Conservation (phyloP, 2,329 filamentous ascomycete species). For the Colletotrichum euphorbiae region DNA sequence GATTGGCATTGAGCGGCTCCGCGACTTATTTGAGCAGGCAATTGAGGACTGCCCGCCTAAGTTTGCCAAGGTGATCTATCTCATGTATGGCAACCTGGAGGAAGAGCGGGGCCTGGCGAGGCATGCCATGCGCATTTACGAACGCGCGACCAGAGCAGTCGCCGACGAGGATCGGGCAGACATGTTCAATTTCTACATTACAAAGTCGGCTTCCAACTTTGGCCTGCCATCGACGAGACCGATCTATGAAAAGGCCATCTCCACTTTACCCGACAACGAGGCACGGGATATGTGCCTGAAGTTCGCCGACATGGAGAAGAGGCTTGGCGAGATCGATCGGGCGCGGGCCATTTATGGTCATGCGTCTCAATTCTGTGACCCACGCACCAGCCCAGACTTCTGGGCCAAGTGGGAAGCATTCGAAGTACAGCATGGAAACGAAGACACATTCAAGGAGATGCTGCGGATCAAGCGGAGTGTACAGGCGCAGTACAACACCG, state of each 20-base stretch:
- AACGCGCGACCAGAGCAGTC: constrained; percentile 93
- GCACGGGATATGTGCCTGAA: constrained; percentile 99
- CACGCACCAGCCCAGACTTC: constrained; percentile 87
- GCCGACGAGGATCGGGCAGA: constrained; percentile 93
- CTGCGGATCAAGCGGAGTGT: constrained; percentile 96
- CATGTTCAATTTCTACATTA: constrained; percentile 99
- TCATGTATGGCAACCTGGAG: constrained; percentile 98
- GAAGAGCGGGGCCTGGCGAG: constrained; percentile 94
- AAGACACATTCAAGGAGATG: constrained; percentile 99
- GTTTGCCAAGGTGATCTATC: constrained; percentile 94
- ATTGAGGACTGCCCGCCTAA: constrained; percentile 94
- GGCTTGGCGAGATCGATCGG: constrained; percentile 92
- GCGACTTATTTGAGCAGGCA: constrained; percentile 97
- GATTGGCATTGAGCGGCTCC: constrained; percentile 91
- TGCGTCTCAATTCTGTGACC: constrained; percentile 96
- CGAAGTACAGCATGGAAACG: constrained; percentile 97
- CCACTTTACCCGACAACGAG: constrained; percentile 90
- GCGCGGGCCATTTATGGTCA: constrained; percentile 96
- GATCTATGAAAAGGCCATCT: constrained; percentile 96
- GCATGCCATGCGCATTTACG: constrained; percentile 99
- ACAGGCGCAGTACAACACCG: constrained; percentile 97
- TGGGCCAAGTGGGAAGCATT: constrained; percentile 98
- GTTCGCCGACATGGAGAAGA: constrained; percentile 95
- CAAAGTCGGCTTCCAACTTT: constrained; percentile 97
- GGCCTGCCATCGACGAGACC: constrained; percentile 92